These are phyloP conservation scores for Salix viminalis DNA, from an alignment of 345 rosid genomes.

Conservation along the genomic window DNA sequence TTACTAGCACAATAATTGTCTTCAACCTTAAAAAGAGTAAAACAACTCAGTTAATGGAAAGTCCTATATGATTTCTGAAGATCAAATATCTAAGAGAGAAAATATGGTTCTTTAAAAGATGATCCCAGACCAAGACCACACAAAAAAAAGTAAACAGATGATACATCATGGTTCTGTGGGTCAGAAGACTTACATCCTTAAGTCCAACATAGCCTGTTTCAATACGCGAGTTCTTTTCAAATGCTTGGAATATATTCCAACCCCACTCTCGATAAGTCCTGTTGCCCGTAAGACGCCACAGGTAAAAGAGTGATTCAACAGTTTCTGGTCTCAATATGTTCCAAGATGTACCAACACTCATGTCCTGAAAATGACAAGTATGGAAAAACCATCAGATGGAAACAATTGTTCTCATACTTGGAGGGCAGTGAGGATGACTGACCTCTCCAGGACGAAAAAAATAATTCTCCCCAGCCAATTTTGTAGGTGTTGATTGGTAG, in stretches of 20 bases:
- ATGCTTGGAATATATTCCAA: conserved; percentile 95
- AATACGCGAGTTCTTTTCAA: conserved; percentile 81
- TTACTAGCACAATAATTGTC: not conserved
- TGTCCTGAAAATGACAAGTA: conserved; percentile 52
- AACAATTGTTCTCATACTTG: not conserved
- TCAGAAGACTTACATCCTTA: conserved; percentile 57
- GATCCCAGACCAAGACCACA: not conserved
- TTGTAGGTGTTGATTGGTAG: conserved; percentile 87
- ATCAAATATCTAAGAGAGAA: not conserved
- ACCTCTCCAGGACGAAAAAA: conserved; percentile 76
- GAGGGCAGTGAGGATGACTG: not conserved
- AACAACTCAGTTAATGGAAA: not conserved
- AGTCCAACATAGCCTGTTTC: conserved; percentile 92
- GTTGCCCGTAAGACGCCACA: conserved; percentile 95
- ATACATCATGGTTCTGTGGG: not conserved
- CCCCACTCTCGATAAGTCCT: conserved; percentile 96
- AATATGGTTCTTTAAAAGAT: not conserved
- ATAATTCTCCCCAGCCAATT: conserved; percentile 95
- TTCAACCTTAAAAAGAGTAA: not conserved
- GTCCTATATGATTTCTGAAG: not conserved
- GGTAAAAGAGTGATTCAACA: conserved; percentile 85
- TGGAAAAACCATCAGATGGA: not conserved
- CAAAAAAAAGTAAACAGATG: not conserved
- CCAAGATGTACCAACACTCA: conserved; percentile 97
- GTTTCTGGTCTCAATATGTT: conserved; percentile 96